These are phyloP conservation scores for Basipetospora chlamydospora DNA, from an alignment of 2,329 filamentous ascomycete genomes.

Conservation along the genomic window DNA sequence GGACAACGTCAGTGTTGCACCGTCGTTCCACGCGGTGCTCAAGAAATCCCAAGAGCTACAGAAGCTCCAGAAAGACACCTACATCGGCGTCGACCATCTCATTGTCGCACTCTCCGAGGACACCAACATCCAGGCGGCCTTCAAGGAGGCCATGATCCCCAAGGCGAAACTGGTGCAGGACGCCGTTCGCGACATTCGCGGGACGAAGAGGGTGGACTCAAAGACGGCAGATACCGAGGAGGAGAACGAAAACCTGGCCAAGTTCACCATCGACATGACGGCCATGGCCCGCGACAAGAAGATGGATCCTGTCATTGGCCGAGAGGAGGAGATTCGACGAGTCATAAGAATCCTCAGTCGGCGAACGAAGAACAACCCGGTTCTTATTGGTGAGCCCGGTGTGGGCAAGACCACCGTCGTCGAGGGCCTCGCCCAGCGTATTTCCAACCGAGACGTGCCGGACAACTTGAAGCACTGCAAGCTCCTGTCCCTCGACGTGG, in stretches of 20 bases:
- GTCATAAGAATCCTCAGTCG: conserved; percentile 87
- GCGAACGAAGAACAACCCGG: conserved; percentile 90
- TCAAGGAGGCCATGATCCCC: conserved; percentile 80
- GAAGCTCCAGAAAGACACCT: conserved; percentile 95
- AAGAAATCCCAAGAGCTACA: conserved; percentile 77
- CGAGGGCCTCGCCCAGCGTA: conserved; percentile 78
- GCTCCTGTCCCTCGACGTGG: conserved; percentile 76
- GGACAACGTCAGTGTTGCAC: conserved; percentile 71
- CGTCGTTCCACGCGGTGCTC: conserved; percentile 67
- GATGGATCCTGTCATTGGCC: conserved; percentile 91
- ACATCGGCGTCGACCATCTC: conserved; percentile 86
- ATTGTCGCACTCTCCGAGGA: conserved; percentile 80
- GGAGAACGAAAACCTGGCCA: conserved; percentile 90
- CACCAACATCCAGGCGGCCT: conserved; percentile 50
- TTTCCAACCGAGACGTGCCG: conserved; percentile 83
- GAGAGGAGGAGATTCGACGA: conserved; percentile 88
- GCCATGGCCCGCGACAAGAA: conserved; percentile 92
- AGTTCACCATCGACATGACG: conserved; percentile 98
- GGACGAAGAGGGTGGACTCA: conserved; percentile 85
- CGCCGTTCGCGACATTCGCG: conserved; percentile 82
- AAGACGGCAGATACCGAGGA: conserved; percentile 88
- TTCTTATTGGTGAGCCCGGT: conserved; percentile 81
- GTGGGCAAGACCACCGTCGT: conserved; percentile 91
- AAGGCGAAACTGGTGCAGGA: conserved; percentile 82
- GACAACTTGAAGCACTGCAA: conserved; percentile 92